Percentiles rank a stretch among this genome's conserved stretches.
These are phyloP conservation scores for Yamadazyma epiphylla DNA, from an alignment of 1,139 yeast genomes.

Conservation along the genomic window DNA sequence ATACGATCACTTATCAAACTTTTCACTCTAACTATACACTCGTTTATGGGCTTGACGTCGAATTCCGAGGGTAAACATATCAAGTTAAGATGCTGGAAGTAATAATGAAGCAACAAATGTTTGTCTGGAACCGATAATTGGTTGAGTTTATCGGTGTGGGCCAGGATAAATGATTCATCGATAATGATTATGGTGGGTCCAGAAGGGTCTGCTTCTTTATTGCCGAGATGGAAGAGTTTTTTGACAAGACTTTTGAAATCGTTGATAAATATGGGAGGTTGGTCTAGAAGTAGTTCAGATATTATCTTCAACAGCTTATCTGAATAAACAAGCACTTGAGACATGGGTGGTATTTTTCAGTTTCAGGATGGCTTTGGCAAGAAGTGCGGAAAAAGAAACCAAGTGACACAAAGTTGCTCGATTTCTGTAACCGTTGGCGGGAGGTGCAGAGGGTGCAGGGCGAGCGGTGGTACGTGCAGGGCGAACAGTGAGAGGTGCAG, in stretches of 20 bases:
- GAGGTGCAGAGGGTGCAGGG: too few species aligned
- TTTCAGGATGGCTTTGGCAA: too few species aligned
- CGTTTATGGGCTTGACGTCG: slow-evolving; percentile 20
- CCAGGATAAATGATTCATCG: slow-evolving; percentile 14
- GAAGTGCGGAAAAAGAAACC: slow-evolving; percentile 1
- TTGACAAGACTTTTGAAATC: slow-evolving; percentile 14
- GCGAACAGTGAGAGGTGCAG: too few species aligned
- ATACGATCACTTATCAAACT: slow-evolving; percentile 35
- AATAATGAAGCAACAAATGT: slow-evolving; percentile 30
- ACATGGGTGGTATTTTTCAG: slow-evolving; percentile 2
- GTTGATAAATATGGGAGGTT: not conserved
- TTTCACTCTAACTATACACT: slow-evolving; percentile 24
- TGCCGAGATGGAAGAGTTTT: slow-evolving; percentile 31
- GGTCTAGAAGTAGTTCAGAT: not conserved
- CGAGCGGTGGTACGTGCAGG: too few species aligned
- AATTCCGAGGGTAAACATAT: too few species aligned
- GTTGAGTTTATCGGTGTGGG: too few species aligned
- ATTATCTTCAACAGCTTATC: not conserved
- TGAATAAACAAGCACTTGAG: slow-evolving; percentile 2
- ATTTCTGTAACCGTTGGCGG: too few species aligned
- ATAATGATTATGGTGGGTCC: slow-evolving; percentile 23
- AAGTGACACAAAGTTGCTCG: too few species aligned
- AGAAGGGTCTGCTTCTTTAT: slow-evolving; percentile 19
- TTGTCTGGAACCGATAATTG: slow-evolving; percentile 23
- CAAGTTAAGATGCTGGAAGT: slow-evolving; percentile 42